Evolutionary conservation across 2,329 filamentous ascomycete species (phyloP).

Genomic region (Aspergillaceae sp.): DNA sequence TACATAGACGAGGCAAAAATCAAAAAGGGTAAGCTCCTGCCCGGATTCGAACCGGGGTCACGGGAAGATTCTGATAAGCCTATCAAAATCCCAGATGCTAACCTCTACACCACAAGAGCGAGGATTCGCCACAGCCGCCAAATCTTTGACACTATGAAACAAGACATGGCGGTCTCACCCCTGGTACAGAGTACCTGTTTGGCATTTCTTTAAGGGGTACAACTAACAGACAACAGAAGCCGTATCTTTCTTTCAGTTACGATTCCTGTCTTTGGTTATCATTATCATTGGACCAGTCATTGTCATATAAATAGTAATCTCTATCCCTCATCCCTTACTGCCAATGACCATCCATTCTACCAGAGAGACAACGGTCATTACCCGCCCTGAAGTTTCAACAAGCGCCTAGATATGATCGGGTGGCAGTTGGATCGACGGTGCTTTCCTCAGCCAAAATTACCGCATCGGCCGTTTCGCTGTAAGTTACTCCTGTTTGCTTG

Average conservation of each 20-base stretch:
- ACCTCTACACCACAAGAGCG: slow-evolving; percentile 1
- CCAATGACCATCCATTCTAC: neutral
- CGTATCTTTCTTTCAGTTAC: neutral
- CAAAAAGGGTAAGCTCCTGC: neutral
- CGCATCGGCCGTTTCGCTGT: neutral
- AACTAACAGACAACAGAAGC: no score
- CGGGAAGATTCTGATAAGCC: neutral
- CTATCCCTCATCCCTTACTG: no score
- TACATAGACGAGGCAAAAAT: neutral
- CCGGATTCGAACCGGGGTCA: slow-evolving; percentile 1
- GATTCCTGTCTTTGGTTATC: no score
- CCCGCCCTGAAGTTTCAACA: slow-evolving; percentile 22
- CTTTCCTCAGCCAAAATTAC: neutral
- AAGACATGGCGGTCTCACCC: no score
- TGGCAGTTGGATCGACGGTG: neutral
- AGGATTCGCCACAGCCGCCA: neutral
- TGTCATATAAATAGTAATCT: no score
- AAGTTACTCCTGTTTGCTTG: no score
- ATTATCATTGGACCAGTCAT: no score
- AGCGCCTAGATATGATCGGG: slow-evolving; percentile 29
- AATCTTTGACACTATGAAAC: neutral
- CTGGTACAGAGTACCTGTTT: no score
- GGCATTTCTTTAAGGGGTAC: no score
- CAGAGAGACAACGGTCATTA: neutral
- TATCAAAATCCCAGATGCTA: slow-evolving; percentile 1